These are phyloP conservation scores for Zopfochytrium polystomum DNA, from an alignment of 371 early-diverging fungal genomes.

Conservation along the genomic window DNA sequence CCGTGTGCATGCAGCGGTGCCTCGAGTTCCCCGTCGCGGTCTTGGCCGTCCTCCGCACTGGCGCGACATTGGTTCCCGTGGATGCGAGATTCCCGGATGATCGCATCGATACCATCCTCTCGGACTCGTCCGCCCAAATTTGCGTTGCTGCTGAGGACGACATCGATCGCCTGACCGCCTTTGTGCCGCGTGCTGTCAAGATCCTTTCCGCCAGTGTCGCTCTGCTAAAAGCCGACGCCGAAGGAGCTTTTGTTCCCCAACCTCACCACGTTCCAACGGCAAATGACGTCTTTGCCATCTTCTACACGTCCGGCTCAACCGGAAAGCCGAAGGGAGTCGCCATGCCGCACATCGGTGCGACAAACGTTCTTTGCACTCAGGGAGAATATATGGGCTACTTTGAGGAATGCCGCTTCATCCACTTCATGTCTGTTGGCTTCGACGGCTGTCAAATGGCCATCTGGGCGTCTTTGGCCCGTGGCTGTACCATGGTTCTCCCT, in stretches of 20 bases:
- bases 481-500: conserved; percentile 25
- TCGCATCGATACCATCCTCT: conserved; percentile 13
- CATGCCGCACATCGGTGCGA: conserved; percentile 3
- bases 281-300: not conserved
- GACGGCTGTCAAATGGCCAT: too few species aligned
- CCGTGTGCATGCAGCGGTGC: too few species aligned
- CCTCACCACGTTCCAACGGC: too few species aligned
- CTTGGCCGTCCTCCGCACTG: too few species aligned
- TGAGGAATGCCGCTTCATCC: conserved; percentile 6
- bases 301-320: conserved; percentile 34
- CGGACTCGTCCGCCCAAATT: not conserved
- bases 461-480: conserved; percentile 19
- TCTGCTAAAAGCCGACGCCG: too few species aligned
- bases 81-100: conserved; percentile 24
- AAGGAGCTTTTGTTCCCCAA: not conserved
- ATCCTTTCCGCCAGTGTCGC: too few species aligned
- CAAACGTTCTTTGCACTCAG: not conserved
- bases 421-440: too few species aligned
- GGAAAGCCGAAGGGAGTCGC: conserved; percentile 37
- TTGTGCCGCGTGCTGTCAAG: too few species aligned
- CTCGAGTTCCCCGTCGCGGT: too few species aligned
- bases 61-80: conserved; percentile 27
- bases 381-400: not conserved
- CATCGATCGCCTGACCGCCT: not conserved
- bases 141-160: too few species aligned